Evolutionary conservation across 2,329 filamentous ascomycete genomes (phyloP), one percentile per base, ranked within the genome.

Genomic region (Microdochium trichocladiopsis): DNA sequence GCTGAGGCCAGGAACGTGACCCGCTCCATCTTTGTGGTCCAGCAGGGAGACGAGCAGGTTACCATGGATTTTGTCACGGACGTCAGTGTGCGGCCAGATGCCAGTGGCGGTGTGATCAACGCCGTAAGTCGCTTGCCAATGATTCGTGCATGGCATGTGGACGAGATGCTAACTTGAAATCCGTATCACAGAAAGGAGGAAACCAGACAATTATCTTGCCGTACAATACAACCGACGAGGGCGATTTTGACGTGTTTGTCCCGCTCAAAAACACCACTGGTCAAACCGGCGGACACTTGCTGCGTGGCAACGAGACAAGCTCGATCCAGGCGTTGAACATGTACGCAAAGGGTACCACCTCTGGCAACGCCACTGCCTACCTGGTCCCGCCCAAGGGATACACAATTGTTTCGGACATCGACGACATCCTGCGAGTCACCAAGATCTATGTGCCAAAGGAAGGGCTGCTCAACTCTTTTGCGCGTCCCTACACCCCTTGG

Each of bases 361-460:
- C 78, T 1, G 88, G 88, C 51, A 92, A 92, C 60, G 79, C 84
- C 4, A 92, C 88, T 1, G 85, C 86, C 0, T 92, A 89, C 62
- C 78, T 92, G 1, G 86, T 92, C 0, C 88, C 88, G 0, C 72
- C 82, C 0, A 72, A 76, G 14, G 88, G 88, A 18, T 69, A 90
- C 22, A 91, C 88, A 1, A 75, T 92, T 55, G 72, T 92, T 58
- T 88, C 83, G 1, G 88, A 92, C 61, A 88, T 92, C 55, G 88
- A 91, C 58, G 88, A 92, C 62, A 90, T 90, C 53, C 77, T 91
- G 0, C 83, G 88, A n/a, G 72, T 91, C 1, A 92, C 88, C 52
- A 88, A 90, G 68, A 92, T 92, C 63, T 92, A 89, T 65, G 68
- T 87, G 48, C 88, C 88, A 0, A 81, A 83, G 57, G 79, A 91